phyloP scores from a whole-genome alignment of 192 early-diverging fungal species.

The Coemansia sp. region DNA sequence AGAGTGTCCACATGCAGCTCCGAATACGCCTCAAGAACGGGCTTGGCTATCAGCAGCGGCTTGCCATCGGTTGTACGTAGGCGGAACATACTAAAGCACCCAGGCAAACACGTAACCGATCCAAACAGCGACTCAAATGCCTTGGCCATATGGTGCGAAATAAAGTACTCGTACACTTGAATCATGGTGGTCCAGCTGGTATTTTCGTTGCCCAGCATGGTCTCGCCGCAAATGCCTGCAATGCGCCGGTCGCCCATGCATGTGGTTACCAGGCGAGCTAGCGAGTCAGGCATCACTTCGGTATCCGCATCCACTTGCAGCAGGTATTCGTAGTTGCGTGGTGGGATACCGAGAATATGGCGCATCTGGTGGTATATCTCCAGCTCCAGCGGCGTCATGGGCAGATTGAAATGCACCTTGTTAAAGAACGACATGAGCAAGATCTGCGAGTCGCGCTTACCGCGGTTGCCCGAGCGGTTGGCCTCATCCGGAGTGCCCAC shows the following conservation, averaged over 20 bases:
- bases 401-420: conserved; percentile 87
- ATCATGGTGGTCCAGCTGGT: conserved; percentile 75
- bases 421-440: conserved; percentile 95
- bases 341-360: conserved; percentile 90
- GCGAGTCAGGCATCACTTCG: conserved; percentile 78
- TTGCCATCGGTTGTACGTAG: conserved; percentile 59
- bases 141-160: conserved; percentile 92
- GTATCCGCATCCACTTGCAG: conserved; percentile 87
- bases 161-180: conserved; percentile 94
- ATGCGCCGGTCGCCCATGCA: conserved; percentile 49
- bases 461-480: conserved; percentile 88
- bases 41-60: conserved; percentile 79
- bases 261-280: conserved; percentile 91
- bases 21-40: conserved; percentile 83
- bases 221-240: conserved; percentile 88
- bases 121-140: too few relatives aligned
- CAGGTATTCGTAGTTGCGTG: conserved; percentile 74
- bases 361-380: conserved; percentile 98
- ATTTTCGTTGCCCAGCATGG: conserved; percentile 22
- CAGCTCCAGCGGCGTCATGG: conserved; percentile 89
- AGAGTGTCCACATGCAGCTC: conserved; percentile 92
- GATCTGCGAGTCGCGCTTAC: conserved; percentile 98
- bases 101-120: too few relatives aligned
- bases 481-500: conserved; percentile 86
- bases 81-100: conserved; percentile 89